Base-by-base conservation (phyloP, 768 basidiomycete genomes). In the Leccinum arenicola region DNA sequence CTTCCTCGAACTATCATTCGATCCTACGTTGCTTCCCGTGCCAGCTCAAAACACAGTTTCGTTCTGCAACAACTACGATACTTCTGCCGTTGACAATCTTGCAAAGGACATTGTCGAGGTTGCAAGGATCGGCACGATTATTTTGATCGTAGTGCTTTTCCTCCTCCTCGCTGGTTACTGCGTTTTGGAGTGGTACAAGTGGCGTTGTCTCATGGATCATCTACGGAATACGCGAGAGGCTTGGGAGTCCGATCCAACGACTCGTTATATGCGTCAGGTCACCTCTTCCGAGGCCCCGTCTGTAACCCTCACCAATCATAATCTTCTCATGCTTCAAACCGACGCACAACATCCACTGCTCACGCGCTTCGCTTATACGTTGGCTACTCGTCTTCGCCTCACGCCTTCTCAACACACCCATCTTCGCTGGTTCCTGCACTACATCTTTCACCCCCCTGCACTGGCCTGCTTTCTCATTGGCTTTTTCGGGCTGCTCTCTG, bases 381-480 rank as follows among this genome's bases (percentile, higher is more conserved):
- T 93, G 6, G 77, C 84, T 6, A 58, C 74, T 6, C 70, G 74
- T 52, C 68, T 93, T 33, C 82, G 73, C 47, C 75, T 93, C 59
- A 79, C 80, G 8, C 82, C 86, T 6, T 74, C 80, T 38, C 81
- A 88, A 59, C 83, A 91, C 65, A 82, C 81, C 25, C 82, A 91
- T 65, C 73, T 92, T 17, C 85, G 86, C 59, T 99, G 94, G 93
- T 93, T 96, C 74, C 79, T 91, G 67, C 83, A 90, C 66, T 97
- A 97, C 75, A 78, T 99, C 59, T 92, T 94, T 73, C 91, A 98
- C 68, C 85, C 93, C 3, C 91, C 93, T 1, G 95, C 93, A 1
- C 82, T 96, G 49, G 89, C 92, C 0, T 91, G 95, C 69, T 86
- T 99, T 71, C 83, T 95, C 61, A 91, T 98, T 65, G 95, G 95